phyloP scores from a whole-genome alignment of 2,329 filamentous ascomycete genomes.

The Lecanicillium sp. region DNA sequence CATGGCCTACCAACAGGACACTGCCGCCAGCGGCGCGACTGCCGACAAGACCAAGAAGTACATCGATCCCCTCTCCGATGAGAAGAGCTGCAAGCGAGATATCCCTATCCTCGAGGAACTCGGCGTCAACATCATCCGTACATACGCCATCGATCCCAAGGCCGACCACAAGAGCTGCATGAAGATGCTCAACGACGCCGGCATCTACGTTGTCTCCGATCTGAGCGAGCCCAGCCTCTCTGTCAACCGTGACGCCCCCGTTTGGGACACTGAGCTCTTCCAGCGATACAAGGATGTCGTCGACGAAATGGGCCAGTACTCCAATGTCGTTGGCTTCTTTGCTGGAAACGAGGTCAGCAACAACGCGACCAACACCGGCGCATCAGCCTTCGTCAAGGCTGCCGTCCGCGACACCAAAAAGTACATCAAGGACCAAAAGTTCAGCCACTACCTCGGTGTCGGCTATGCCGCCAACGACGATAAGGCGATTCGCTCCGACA shows the following conservation, averaged over 20 bases:
- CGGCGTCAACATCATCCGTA: constrained; percentile 86
- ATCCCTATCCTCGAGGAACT: constrained; percentile 73
- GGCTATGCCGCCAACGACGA: constrained; percentile 97
- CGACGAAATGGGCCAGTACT: constrained; percentile 72
- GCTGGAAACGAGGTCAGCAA: constrained; percentile 97
- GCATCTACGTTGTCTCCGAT: constrained; percentile 94
- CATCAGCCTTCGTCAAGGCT: constrained; percentile 94
- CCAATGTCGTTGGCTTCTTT: constrained; percentile 95
- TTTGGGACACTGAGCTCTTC: constrained; percentile 75
- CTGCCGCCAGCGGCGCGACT: constrained; percentile 45
- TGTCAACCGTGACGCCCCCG: constrained; percentile 73
- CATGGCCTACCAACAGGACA: constrained; percentile 89
- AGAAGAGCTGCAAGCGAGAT: constrained; percentile 69
- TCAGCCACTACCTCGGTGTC: constrained; percentile 77
- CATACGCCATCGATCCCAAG: constrained; percentile 83
- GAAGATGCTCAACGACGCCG: constrained; percentile 69
- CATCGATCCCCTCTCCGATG: constrained; percentile 75
- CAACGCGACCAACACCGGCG: constrained; percentile 76
- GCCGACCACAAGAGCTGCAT: constrained; percentile 78
- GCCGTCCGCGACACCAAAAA: constrained; percentile 93
- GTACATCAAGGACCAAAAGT: constrained; percentile 76
- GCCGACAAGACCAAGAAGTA: constrained; percentile 43
- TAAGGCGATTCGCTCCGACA: constrained; percentile 67
- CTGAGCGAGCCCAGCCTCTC: constrained; percentile 73
- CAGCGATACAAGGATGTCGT: constrained; percentile 76